Conservation (phyloP, 176 grass and related monocot genomes). For the Oryza glumipatula region DNA sequence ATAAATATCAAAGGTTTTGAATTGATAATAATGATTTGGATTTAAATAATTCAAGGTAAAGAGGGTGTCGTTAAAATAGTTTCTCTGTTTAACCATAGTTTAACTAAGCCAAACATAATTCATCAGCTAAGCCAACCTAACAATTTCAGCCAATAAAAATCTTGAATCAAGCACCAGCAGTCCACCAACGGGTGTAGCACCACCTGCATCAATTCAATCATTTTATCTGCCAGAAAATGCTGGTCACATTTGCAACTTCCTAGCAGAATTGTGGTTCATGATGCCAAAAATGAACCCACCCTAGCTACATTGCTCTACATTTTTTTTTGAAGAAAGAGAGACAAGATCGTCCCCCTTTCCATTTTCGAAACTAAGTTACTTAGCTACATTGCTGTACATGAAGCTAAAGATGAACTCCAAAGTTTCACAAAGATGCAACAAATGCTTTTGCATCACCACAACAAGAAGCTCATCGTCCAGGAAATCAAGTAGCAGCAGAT, state of each 20-base stretch:
- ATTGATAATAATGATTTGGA: neutral
- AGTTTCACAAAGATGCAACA: neutral
- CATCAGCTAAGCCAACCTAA: neutral
- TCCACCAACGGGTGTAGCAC: neutral
- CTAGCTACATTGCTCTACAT: slow-evolving; percentile 3
- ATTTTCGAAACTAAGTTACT: too few relatives aligned
- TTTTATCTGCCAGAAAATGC: neutral
- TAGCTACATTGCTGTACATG: too few relatives aligned
- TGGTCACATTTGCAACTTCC: neutral
- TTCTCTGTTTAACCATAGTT: neutral
- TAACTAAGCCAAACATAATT: neutral
- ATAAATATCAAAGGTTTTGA: slow-evolving; percentile 10
- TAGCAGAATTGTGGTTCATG: neutral
- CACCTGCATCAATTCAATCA: neutral
- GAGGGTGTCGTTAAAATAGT: neutral
- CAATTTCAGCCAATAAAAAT: neutral
- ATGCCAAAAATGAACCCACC: neutral
- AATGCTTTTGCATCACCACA: neutral
- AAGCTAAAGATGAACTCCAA: neutral
- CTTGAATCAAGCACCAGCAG: neutral
- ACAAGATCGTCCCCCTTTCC: too few relatives aligned
- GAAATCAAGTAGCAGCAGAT: neutral
- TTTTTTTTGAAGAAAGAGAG: too few relatives aligned
- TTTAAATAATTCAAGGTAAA: neutral
- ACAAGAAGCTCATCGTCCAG: neutral